A percentile compares a stretch with the other conserved stretches of the same genome.
Evolutionary conservation across 768 basidiomycete species (phyloP).

Genomic region (Mycena capillaripes): DNA sequence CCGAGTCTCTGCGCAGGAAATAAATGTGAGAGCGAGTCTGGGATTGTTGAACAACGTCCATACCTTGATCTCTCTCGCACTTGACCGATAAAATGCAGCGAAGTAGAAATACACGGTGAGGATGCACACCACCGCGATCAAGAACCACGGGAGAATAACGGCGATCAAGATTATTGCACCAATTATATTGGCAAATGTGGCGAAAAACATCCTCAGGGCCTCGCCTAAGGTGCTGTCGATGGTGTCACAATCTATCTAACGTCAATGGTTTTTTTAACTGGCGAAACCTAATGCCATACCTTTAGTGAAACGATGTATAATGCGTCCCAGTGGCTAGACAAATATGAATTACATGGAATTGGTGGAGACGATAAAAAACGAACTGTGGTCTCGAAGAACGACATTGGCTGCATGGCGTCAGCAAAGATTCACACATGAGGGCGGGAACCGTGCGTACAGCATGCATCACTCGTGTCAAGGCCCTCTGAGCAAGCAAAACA

Average conservation of each 20-base stretch:
- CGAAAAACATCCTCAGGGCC: constrained; percentile 79
- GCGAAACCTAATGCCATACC: constrained; percentile 49
- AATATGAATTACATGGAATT: constrained; percentile 25
- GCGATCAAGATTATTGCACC: constrained; percentile 71
- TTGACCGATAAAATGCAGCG: constrained; percentile 87
- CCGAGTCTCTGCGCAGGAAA: constrained; percentile 63
- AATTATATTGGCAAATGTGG: constrained; percentile 73
- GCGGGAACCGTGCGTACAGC: constrained; percentile 49
- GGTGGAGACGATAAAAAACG: constrained; percentile 30
- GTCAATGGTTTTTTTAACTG: constrained; percentile 16
- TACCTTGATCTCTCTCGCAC: constrained; percentile 90
- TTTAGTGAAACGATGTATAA: constrained; percentile 93
- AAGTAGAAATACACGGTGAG: constrained; percentile 74
- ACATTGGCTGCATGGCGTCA: constrained; percentile 67
- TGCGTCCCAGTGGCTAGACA: constrained; percentile 80
- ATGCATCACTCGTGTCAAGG: constrained; percentile 80
- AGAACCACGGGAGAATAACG: constrained; percentile 87
- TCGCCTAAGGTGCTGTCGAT: constrained; percentile 84
- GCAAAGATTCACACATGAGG: not conserved
- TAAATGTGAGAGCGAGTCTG: not conserved
- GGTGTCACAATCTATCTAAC: constrained; percentile 75
- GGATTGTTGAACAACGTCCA: constrained; percentile 15
- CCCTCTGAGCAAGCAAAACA: constrained; percentile 53
- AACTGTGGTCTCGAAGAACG: constrained; percentile 90
- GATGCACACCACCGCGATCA: constrained; percentile 78